Conservation (phyloP, 2,329 filamentous ascomycete species). For the Westerdykella aurantiaca region DNA sequence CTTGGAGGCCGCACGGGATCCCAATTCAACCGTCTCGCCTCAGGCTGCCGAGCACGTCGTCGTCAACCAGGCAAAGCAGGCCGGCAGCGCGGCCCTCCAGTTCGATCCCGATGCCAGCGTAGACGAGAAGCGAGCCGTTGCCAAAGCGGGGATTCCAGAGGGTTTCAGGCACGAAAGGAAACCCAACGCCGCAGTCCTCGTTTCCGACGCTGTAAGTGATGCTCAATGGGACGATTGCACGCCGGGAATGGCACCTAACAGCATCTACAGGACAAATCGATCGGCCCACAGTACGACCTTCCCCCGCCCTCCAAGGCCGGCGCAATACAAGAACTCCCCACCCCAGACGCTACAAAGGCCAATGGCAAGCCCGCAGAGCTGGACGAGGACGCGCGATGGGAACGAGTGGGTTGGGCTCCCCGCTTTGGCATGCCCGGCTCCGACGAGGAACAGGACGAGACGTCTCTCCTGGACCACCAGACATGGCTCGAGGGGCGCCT, state of each 20-base stretch:
- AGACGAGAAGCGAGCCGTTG: constrained; percentile 78
- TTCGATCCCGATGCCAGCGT: constrained; percentile 82
- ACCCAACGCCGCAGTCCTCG: constrained; percentile 62
- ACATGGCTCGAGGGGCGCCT: constrained; percentile 80
- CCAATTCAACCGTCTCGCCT: constrained; percentile 60
- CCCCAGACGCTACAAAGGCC: constrained; percentile 43
- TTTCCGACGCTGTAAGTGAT: constrained; percentile 62
- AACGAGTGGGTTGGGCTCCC: constrained; percentile 77
- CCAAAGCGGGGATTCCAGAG: constrained; percentile 59
- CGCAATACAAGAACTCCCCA: constrained; percentile 52
- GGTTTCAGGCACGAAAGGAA: constrained; percentile 57
- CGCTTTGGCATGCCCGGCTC: constrained; percentile 59
- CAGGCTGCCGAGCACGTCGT: constrained; percentile 68
- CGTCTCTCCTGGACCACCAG: constrained; percentile 74
- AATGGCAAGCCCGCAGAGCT: constrained; percentile 50
- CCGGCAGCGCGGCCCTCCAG: constrained; percentile 71
- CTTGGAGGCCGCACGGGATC: constrained; percentile 69
- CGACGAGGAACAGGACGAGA: constrained; percentile 49
- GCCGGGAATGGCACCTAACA: background rate
- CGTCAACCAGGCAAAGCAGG: constrained; percentile 69
- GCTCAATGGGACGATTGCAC: background rate
- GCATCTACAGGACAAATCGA: constrained; percentile 56
- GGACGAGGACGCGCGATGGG: constrained; percentile 49
- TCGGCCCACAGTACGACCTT: constrained; percentile 65
- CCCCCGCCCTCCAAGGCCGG: constrained; percentile 67